Percentiles rank a stretch among this genome's conserved stretches.
phyloP scores from a whole-genome alignment of 176 grass and related monocot genomes.

The Neostapfia colusana region DNA sequence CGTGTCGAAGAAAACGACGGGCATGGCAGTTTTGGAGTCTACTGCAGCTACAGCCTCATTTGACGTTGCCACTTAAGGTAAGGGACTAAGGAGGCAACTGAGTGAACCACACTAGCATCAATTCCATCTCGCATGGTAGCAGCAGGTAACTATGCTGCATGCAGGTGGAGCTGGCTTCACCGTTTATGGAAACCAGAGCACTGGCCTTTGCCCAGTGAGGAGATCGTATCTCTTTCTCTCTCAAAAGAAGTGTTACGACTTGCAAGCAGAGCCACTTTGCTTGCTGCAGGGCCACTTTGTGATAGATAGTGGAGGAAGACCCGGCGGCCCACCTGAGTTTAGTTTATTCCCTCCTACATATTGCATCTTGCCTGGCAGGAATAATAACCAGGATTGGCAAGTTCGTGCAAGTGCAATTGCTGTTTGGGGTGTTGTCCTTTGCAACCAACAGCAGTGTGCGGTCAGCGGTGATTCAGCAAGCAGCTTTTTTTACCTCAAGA shows the following conservation, averaged over 20 bases:
- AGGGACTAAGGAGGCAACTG: too few species aligned
- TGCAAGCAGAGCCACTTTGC: conserved; percentile 26
- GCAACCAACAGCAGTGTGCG: conserved; percentile 32
- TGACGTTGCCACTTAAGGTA: too few species aligned
- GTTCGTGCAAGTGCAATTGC: conserved; percentile 36
- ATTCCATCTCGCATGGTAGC: background rate
- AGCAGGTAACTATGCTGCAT: conserved; percentile 8
- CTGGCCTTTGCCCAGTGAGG: conserved; percentile 46
- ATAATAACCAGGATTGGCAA: conserved; percentile 60
- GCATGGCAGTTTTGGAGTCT: background rate
- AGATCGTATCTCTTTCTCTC: conserved; percentile 38
- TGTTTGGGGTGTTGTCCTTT: conserved; percentile 47
- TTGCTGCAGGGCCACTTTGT: conserved; percentile 34
- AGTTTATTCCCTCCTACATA: conserved; percentile 39
- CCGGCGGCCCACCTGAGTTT: conserved; percentile 29
- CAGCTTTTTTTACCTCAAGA: conserved; percentile 55
- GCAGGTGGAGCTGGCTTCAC: conserved; percentile 15
- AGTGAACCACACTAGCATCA: background rate
- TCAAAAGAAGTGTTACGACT: conserved; percentile 38
- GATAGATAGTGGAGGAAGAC: conserved; percentile 49
- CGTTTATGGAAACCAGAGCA: conserved; percentile 42
- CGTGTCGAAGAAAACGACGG: background rate
- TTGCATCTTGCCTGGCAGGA: conserved; percentile 20
- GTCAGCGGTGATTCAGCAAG: conserved; percentile 33
- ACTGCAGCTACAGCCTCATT: background rate